Evolutionary conservation across 495 filamentous ascomycete genomes (phyloP), one percentile per base, ranked within the genome.

Genomic region (Chaetomium fimeti): DNA sequence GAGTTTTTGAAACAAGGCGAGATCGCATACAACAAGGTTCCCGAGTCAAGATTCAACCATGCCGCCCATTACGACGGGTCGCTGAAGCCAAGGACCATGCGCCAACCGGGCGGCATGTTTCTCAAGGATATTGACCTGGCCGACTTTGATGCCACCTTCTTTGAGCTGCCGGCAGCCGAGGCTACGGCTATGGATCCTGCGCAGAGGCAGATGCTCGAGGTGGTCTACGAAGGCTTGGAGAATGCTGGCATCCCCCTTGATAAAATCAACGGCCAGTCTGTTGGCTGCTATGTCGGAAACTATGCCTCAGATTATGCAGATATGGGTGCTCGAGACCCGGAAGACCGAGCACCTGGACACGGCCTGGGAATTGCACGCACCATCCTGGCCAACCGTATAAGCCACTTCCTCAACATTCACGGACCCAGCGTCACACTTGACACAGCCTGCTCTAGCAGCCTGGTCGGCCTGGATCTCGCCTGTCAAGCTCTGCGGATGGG

Each of bases 131-230:
- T 58, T 0, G 60, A 51, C 60, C 59, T 29, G 0, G 25, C 38
- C 22, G 29, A 54, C 63, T 62, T 68, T 27, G 66, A 68, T 22
- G 66, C 66, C 15, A n/a, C 53, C 43, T 68, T 68, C 59, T 68
- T 68, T 29, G 48, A 57, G 32, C 54, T 67, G 2, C n/a, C 47
- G n/a, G 15, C 18, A 0, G 54, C 11, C 28, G 60, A 64, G 15
- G 68, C 68, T 22, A 48, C 42, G 5, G 45, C 66, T 11, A 64
- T 68, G 62, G 91, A 95, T 70, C 91, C 91, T 2, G 88, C 90
- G 66, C 91, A 92, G 69, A 29, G 66, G 2, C 66, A 64, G 52
- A 42, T 68, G 61, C 52, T 68, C 2, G 66, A 89, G 47, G 91
- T 88, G 51, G 89, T 89, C 0, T 93, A 91, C 12, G 32, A 36